A percentile compares a stretch with the other conserved stretches of the same genome.
Evolutionary conservation across 2,329 filamentous ascomycete genomes (phyloP).

Genomic region (Venturia asperata): DNA sequence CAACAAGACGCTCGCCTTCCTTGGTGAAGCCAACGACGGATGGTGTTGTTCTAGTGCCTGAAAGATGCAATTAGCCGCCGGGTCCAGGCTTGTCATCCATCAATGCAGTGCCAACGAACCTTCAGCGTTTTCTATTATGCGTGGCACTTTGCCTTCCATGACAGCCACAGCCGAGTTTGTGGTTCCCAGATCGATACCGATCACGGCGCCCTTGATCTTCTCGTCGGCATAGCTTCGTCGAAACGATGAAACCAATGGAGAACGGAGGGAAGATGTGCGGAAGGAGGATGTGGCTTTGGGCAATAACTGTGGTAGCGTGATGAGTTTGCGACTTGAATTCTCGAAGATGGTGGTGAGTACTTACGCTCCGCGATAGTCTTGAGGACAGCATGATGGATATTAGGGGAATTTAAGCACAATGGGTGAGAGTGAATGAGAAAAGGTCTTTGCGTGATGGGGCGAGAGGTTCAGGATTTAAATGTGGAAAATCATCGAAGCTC

Average conservation of each 20-base stretch:
- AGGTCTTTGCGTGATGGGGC: conserved; percentile 26
- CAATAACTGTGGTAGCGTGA: conserved; percentile 40
- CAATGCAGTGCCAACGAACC: conserved; percentile 45
- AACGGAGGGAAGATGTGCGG: conserved; percentile 61
- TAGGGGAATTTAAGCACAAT: conserved; percentile 13
- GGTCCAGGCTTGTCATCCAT: conserved; percentile 18
- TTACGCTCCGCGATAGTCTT: conserved; percentile 37
- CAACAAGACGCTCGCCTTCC: conserved; percentile 91
- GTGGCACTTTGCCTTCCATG: conserved; percentile 93
- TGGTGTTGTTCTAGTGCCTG: conserved; percentile 81
- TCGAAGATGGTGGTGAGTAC: conserved; percentile 22
- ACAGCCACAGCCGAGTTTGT: conserved; percentile 96
- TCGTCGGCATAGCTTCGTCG: conserved; percentile 64
- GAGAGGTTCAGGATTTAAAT: conserved; percentile 19
- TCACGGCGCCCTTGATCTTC: conserved; percentile 93
- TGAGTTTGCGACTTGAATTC: conserved; percentile 17
- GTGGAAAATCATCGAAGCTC: conserved; percentile 1
- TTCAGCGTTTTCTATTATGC: conserved; percentile 97
- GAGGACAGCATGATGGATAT: conserved; percentile 34
- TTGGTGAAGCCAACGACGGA: conserved; percentile 94
- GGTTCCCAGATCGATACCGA: conserved; percentile 96
- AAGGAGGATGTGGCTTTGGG: conserved; percentile 66
- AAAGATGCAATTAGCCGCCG: conserved; percentile 5
- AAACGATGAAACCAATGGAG: conserved; percentile 65
- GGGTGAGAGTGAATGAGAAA: conserved; percentile 22